A percentile compares a stretch with the other conserved stretches of the same genome.
These are phyloP conservation scores for Kodamaea anthophila DNA, from an alignment of 1,139 yeast genomes.

Conservation along the genomic window DNA sequence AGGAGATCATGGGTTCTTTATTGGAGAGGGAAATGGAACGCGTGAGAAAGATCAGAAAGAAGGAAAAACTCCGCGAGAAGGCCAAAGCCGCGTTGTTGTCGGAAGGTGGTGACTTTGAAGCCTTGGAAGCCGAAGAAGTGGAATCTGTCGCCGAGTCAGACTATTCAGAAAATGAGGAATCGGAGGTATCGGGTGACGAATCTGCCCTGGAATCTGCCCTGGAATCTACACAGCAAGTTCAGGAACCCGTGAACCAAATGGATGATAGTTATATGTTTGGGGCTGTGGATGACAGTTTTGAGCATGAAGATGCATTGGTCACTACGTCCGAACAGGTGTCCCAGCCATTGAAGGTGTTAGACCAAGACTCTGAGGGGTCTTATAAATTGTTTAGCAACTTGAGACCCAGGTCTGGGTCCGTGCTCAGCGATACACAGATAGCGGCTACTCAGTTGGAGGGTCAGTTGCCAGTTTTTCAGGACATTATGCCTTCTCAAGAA, in stretches of 20 bases:
- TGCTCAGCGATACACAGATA: slow-evolving; percentile 7
- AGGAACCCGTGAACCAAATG: slow-evolving; percentile 6
- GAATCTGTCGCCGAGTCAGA: slow-evolving; percentile 16
- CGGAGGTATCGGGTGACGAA: slow-evolving; percentile 12
- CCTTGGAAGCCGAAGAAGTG: slow-evolving; percentile 14
- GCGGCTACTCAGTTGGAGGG: slow-evolving; percentile 6
- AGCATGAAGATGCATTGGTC: slow-evolving; percentile 12
- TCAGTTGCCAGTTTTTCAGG: slow-evolving; percentile 20
- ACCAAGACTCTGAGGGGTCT: slow-evolving; percentile 3
- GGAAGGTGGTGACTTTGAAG: slow-evolving; percentile 14
- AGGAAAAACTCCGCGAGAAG: slow-evolving; percentile 39
- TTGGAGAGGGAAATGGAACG: slow-evolving; percentile 60
- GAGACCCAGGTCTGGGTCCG: slow-evolving; percentile 17
- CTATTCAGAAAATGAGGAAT: slow-evolving; percentile 13
- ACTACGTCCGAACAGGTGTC: slow-evolving; percentile 12
- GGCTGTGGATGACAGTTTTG: slow-evolving; percentile 14
- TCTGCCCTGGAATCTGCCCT: slow-evolving; percentile 7
- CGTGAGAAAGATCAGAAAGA: slow-evolving; percentile 44
- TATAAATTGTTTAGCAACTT: slow-evolving; percentile 27
- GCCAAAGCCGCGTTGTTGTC: slow-evolving; percentile 29
- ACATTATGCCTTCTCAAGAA: slow-evolving; percentile 11
- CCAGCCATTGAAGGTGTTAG: slow-evolving; percentile 4
- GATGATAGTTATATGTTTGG: slow-evolving; percentile 39
- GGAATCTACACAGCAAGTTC: slow-evolving; percentile 8
- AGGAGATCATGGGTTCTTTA: slow-evolving; percentile 41